Evolutionary conservation across 148 eudicot species (phyloP).

Genomic region (Spergularia marina): DNA sequence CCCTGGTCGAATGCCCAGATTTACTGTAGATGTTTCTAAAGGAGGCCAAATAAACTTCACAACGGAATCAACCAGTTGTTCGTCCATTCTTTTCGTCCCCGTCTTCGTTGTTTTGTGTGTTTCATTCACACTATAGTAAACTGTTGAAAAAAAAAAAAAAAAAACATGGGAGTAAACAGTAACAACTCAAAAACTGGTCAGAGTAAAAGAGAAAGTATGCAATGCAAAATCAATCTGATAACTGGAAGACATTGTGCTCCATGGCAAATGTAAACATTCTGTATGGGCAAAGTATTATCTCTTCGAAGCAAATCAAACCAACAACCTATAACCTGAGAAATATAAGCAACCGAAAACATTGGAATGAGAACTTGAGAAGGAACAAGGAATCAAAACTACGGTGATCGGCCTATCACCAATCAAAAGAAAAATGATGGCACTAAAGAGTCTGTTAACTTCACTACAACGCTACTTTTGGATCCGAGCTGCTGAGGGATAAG

Average conservation of each 20-base stretch:
- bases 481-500: conserved; percentile 48
- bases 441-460: not conserved
- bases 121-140: too few species aligned
- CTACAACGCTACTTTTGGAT: conserved; percentile 27
- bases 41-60: too few species aligned
- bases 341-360: not conserved
- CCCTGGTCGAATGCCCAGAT: too few species aligned
- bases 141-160: too few species aligned
- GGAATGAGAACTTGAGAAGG: not conserved
- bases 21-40: too few species aligned
- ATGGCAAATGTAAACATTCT: conserved; percentile 1
- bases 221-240: not conserved
- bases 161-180: too few species aligned
- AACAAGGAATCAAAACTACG: conserved; percentile 4
- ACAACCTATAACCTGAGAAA: not conserved
- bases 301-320: too few species aligned
- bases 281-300: not conserved
- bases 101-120: too few species aligned
- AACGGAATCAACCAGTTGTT: too few species aligned
- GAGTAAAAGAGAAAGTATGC: too few species aligned
- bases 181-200: too few species aligned
- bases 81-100: too few species aligned
- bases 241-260: not conserved
- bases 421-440: conserved; percentile 1
- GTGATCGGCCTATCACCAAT: conserved; percentile 2